Evolutionary conservation across 345 rosid species (phyloP).

Genomic region (Eucalyptus regnans): DNA sequence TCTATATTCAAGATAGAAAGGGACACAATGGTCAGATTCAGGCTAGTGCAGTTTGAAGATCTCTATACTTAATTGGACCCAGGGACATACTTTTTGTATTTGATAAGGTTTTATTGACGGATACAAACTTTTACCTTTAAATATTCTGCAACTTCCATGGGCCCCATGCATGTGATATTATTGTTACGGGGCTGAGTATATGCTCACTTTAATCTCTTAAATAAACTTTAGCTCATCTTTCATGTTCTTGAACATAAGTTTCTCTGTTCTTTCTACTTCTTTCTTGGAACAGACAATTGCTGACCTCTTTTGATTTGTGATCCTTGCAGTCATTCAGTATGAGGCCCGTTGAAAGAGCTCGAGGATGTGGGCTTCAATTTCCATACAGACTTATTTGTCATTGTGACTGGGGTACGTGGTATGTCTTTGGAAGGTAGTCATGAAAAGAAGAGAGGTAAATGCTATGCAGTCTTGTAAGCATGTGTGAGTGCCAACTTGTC

Average conservation of each 20-base stretch:
- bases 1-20: background rate
- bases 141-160: background rate
- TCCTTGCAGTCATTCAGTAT: slow-evolving; percentile 55
- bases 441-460: background rate
- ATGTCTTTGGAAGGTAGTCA: background rate
- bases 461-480: background rate
- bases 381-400: background rate
- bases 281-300: background rate
- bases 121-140: background rate
- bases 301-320: background rate
- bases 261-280: background rate
- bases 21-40: background rate
- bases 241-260: background rate
- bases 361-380: background rate
- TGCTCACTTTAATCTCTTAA: background rate
- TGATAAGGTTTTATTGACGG: background rate
- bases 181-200: background rate
- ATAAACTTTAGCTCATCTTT: background rate
- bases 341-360: slow-evolving; percentile 26
- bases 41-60: background rate
- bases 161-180: background rate
- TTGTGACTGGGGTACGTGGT: background rate
- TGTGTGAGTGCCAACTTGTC: background rate
- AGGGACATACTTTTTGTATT: background rate
- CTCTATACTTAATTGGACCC: background rate